phyloP scores from a whole-genome alignment of 352 stramenopile genomes.

The Pythium monospermum region DNA sequence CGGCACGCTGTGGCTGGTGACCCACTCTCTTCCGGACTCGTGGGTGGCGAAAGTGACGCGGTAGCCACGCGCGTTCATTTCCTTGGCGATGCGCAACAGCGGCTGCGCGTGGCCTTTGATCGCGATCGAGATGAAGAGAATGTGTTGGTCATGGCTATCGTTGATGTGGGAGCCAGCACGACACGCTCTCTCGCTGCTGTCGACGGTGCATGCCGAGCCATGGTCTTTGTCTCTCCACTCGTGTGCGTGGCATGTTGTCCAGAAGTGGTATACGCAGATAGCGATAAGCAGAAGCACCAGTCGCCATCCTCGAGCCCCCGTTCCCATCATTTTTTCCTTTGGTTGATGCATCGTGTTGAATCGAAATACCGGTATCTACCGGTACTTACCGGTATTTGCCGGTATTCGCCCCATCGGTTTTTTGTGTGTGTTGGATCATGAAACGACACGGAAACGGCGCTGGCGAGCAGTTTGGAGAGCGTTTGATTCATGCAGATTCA shows the following conservation, averaged over 20 bases:
- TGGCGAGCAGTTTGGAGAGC: too few relatives aligned
- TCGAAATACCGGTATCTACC: slow-evolving; percentile 5
- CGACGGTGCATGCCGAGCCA: too few relatives aligned
- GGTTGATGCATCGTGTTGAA: background rate
- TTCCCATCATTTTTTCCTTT: too few relatives aligned
- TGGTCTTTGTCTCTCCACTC: too few relatives aligned
- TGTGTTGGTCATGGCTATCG: slow-evolving; percentile 27
- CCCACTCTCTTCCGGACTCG: slow-evolving; percentile 75
- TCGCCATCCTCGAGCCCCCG: too few relatives aligned
- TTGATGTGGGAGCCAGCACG: background rate
- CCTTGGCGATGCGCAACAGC: slow-evolving; percentile 67
- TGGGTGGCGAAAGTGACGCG: slow-evolving; percentile 80
- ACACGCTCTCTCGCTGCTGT: too few relatives aligned
- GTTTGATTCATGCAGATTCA: too few relatives aligned
- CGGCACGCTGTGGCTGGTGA: slow-evolving; percentile 36
- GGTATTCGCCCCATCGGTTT: too few relatives aligned
- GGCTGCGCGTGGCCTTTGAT: slow-evolving; percentile 79
- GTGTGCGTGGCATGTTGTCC: too few relatives aligned
- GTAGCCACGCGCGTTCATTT: slow-evolving; percentile 70
- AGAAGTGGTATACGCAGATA: too few relatives aligned
- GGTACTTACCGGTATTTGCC: background rate
- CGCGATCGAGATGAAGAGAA: slow-evolving; percentile 79
- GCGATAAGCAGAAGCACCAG: too few relatives aligned
- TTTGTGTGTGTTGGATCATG: slow-evolving; percentile 10
- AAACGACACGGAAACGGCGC: too few relatives aligned